phyloP scores from a whole-genome alignment of 169 alveolate species.

The Cryptosporidium muris region DNA sequence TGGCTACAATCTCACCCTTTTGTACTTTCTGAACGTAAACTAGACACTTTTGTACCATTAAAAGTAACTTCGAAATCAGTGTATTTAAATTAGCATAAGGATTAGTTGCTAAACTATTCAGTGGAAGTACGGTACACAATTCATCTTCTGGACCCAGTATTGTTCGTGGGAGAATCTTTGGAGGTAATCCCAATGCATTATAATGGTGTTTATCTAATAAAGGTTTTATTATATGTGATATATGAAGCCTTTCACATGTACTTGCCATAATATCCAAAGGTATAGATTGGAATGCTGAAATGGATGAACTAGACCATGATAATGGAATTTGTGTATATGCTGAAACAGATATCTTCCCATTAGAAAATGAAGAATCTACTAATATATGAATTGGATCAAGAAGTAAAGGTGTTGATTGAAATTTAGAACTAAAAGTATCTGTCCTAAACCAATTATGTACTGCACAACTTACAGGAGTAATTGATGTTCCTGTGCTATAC shows the following conservation, averaged over 20 bases:
- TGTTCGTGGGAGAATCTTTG: conserved; percentile 46
- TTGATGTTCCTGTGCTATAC: conserved; percentile 88
- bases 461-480: conserved; percentile 90
- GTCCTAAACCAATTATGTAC: conserved; percentile 92
- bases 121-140: conserved; percentile 53
- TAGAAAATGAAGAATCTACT: conserved; percentile 89
- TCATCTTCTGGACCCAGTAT: conserved; percentile 68
- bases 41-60: conserved; percentile 51
- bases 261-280: conserved; percentile 64
- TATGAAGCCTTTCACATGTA: conserved; percentile 53
- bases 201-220: conserved; percentile 55
- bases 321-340: conserved; percentile 71
- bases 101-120: conserved; percentile 17
- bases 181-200: conserved; percentile 62
- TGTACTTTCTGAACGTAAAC: conserved; percentile 26
- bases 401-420: conserved; percentile 87
- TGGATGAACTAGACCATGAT: conserved; percentile 33
- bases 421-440: conserved; percentile 81
- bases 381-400: conserved; percentile 89
- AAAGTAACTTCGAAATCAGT: conserved; percentile 33
- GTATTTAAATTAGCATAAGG: not conserved
- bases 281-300: conserved; percentile 35
- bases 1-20: conserved; percentile 18
- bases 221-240: conserved; percentile 39
- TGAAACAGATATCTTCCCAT: conserved; percentile 84